These are phyloP conservation scores for Rhizopogon sp. DNA, from an alignment of 768 basidiomycete species.

Conservation along the genomic window DNA sequence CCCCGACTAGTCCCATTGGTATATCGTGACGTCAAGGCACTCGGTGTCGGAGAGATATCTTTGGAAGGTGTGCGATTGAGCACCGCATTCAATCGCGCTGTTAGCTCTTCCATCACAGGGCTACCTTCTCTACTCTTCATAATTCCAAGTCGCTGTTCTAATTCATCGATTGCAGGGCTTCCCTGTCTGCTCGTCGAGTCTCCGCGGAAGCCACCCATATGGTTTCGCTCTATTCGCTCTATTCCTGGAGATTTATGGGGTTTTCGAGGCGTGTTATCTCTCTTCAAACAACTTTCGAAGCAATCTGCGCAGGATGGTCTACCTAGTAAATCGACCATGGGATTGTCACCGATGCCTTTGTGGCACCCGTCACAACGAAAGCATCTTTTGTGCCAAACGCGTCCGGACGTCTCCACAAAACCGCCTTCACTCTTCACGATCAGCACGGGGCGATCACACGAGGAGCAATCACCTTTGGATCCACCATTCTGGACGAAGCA, in stretches of 20 bases:
- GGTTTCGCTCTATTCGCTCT: conserved; percentile 28
- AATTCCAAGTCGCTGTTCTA: conserved; percentile 58
- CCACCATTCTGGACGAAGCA: conserved; percentile 74
- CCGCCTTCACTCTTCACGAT: conserved; percentile 73
- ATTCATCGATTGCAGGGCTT: conserved; percentile 60
- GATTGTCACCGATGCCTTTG: conserved; percentile 66
- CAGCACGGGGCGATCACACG: conserved; percentile 67
- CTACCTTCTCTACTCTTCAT: conserved; percentile 49
- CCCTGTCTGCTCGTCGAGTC: conserved; percentile 42
- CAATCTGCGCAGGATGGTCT: conserved; percentile 76
- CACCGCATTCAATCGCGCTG: conserved; percentile 37
- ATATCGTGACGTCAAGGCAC: conserved; percentile 17
- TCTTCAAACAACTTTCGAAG: conserved; percentile 70
- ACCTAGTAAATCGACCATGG: conserved; percentile 82
- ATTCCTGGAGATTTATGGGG: conserved; percentile 32
- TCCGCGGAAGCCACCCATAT: conserved; percentile 41
- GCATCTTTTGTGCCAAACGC: conserved; percentile 79
- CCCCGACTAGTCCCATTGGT: conserved; percentile 7
- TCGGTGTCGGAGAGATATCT: conserved; percentile 22
- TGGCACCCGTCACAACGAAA: conserved; percentile 72
- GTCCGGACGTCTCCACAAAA: conserved; percentile 65
- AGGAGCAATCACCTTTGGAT: conserved; percentile 67
- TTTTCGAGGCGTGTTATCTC: conserved; percentile 35
- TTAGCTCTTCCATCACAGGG: conserved; percentile 48
- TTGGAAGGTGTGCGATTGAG: conserved; percentile 29